Percentiles rank a stretch among this genome's conserved stretches.
Conservation (phyloP, 228 moss, liverwort and hornwort species). For the Sphagnum magellanicum region DNA sequence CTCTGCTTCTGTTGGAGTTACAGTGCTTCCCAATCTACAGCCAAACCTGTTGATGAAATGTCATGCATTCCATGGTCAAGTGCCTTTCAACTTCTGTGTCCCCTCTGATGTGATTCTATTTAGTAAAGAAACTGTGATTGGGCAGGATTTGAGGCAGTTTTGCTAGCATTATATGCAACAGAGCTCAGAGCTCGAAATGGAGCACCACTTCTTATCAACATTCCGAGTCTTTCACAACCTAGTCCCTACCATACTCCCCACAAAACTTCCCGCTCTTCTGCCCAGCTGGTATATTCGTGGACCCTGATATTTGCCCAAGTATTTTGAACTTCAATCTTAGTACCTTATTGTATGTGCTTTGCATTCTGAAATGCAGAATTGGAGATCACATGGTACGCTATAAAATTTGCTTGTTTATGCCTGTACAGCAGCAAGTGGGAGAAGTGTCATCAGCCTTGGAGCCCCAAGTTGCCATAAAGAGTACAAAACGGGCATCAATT, state of each 20-base stretch:
- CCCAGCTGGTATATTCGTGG: slow-evolving; percentile 37
- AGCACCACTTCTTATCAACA: slow-evolving; percentile 63
- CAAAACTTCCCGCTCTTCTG: slow-evolving; percentile 21
- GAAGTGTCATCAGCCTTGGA: slow-evolving; percentile 60
- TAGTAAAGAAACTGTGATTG: not conserved
- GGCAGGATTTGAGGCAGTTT: slow-evolving; percentile 89
- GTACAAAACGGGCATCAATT: slow-evolving; percentile 72
- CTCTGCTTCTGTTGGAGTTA: not conserved
- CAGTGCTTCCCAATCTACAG: not conserved
- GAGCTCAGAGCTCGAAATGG: slow-evolving; percentile 81
- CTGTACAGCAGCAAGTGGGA: slow-evolving; percentile 30
- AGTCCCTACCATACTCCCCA: slow-evolving; percentile 77
- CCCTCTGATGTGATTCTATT: no score
- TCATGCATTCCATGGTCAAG: not conserved
- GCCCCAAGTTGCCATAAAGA: slow-evolving; percentile 79
- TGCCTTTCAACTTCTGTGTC: no score
- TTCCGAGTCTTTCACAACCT: slow-evolving; percentile 66
- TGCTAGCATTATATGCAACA: slow-evolving; percentile 68
- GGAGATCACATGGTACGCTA: not conserved
- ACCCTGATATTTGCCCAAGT: not conserved
- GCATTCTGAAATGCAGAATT: not conserved
- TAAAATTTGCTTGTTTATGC: not conserved
- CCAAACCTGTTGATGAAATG: not conserved
- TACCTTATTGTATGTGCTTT: not conserved
- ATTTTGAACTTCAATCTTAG: no score